phyloP scores from a whole-genome alignment of 2,329 filamentous ascomycete species.

The Epichloe uncinata region DNA sequence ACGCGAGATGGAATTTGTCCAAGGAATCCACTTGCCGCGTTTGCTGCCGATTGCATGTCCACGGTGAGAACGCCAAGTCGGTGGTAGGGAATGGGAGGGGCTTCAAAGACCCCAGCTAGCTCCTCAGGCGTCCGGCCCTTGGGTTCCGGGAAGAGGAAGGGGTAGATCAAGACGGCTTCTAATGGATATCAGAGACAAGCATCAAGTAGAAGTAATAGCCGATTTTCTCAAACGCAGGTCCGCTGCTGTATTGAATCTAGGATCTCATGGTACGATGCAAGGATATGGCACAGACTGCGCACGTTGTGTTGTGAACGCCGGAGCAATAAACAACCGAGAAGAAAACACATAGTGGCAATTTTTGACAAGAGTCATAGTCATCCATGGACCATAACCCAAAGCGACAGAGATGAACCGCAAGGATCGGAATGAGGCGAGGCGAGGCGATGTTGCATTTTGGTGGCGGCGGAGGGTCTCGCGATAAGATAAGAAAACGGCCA shows the following conservation, averaged over 20 bases:
- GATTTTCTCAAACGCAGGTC: constrained; percentile 29
- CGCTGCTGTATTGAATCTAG: constrained; percentile 24
- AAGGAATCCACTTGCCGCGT: constrained; percentile 33
- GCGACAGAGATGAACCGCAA: not conserved
- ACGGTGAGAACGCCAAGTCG: constrained; percentile 28
- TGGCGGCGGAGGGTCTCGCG: not conserved
- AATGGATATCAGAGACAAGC: constrained; percentile 31
- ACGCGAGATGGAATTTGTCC: constrained; percentile 36
- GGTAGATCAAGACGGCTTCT: constrained; percentile 31
- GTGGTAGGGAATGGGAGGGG: constrained; percentile 19
- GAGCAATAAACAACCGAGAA: too few relatives aligned
- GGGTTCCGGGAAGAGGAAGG: constrained; percentile 33
- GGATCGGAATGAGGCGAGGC: too few relatives aligned
- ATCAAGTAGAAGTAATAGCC: constrained; percentile 32
- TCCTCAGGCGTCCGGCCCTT: constrained; percentile 30
- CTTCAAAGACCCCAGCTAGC: too few relatives aligned
- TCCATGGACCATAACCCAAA: not conserved
- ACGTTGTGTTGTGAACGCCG: too few relatives aligned
- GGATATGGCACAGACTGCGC: constrained; percentile 12
- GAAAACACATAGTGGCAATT: not conserved
- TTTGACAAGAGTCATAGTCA: not conserved
- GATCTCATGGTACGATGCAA: constrained; percentile 23
- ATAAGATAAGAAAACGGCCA: not conserved
- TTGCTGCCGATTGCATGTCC: constrained; percentile 15
- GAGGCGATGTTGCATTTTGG: not conserved